Evolutionary conservation across 2,329 filamentous ascomycete species (phyloP), one percentile per base, ranked within the genome.

Genomic region (Torrubiellomyces zombiae): DNA sequence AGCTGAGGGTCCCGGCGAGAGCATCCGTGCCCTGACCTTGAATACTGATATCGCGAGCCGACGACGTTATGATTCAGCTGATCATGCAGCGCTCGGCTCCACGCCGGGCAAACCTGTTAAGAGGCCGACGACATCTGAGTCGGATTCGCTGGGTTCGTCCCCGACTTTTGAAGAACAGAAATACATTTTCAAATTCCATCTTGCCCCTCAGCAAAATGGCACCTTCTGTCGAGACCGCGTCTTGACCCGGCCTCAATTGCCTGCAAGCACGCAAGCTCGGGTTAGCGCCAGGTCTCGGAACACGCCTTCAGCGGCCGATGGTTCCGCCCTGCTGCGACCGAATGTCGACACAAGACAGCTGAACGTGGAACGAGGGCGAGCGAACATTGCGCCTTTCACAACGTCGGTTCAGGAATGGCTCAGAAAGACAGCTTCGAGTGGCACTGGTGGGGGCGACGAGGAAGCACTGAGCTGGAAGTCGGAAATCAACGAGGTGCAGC

Each of bases 111-210:
- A 27, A 32, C 5, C 35, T 33, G 7, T 45, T 50, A 5, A 42
- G 13, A 47, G 32, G 21, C 27, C 47, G 0, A 41, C 58, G 2
- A 47, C 54, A 9, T 59, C 59, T 3, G 63, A 68, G 26, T 51
- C 51, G 9, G 65, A 63, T 15, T 68, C 64, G 10, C 54, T 57
- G n/a, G 58, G 58, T 9, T 69, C 65, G 7, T 56, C 62, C 2
- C 66, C 67, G 1, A 51, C 62, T 5, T 65, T 51, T 30, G 61
- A 68, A 35, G 51, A 65, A 43, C 51, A 62, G 43, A 56, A 61
- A 34, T 81, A 68, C 39, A 61, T 69, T 31, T 85, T 85, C 56
- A 78, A 74, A 32, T 85, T 85, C 40, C 69, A 74, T 7, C 60
- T 83, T 3, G 73, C 76, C 31, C 75, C 67, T 60, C 60, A 71